Evolutionary conservation across 805 yeast genomes (phyloP).

Genomic region (Ogataea philodendri): DNA sequence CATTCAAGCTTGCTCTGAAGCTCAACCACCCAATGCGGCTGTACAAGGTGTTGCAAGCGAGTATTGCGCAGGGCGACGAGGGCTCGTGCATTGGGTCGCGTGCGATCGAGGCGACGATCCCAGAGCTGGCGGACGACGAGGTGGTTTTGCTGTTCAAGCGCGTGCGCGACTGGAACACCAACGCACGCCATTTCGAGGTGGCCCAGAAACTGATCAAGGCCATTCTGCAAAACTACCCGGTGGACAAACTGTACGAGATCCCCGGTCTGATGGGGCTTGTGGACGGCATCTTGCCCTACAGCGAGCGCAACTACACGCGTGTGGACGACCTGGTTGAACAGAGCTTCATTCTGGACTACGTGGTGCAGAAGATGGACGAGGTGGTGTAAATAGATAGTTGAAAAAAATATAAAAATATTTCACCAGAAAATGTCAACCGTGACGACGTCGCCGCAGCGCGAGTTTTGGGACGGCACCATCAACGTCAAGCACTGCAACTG

Average conservation of each 20-base stretch:
- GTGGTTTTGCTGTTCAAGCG: constrained; percentile 63
- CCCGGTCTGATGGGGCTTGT: constrained; percentile 66
- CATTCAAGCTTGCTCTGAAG: constrained; percentile 80
- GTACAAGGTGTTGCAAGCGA: constrained; percentile 68
- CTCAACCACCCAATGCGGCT: constrained; percentile 89
- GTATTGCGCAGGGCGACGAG: constrained; percentile 51
- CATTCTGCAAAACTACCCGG: constrained; percentile 52
- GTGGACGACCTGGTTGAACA: constrained; percentile 80
- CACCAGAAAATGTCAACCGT: constrained; percentile 7
- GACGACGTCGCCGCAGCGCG: constrained; percentile 9
- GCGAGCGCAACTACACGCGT: constrained; percentile 78
- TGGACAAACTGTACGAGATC: constrained; percentile 57
- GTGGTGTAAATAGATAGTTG: constrained; percentile 17
- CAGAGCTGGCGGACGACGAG: constrained; percentile 56
- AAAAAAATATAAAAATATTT: constrained; percentile 2
- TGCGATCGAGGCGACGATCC: constrained; percentile 63
- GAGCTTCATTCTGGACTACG: constrained; percentile 81
- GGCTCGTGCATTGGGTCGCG: constrained; percentile 53
- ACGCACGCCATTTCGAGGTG: constrained; percentile 71
- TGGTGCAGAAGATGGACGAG: constrained; percentile 72
- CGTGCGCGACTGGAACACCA: constrained; percentile 93
- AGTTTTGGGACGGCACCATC: constrained; percentile 32
- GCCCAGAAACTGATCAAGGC: constrained; percentile 77
- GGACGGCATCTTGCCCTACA: constrained; percentile 82
- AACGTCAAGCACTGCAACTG: constrained; percentile 28